Evolutionary conservation across 2,329 filamentous ascomycete genomes (phyloP).

Genomic region (Stenocarpella maydis): DNA sequence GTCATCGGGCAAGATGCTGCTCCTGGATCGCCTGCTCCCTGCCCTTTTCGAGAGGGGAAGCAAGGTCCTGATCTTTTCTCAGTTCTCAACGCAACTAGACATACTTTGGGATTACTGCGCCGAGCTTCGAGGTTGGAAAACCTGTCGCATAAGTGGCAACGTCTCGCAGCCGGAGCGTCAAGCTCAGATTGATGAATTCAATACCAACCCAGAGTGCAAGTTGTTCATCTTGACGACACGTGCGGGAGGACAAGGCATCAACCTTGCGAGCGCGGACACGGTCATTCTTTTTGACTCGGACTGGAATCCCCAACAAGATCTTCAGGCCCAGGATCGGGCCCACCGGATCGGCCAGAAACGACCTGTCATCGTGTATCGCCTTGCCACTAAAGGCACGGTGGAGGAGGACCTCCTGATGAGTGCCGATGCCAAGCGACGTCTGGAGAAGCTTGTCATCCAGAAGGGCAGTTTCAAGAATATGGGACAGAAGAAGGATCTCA

Average conservation of each 20-base stretch:
- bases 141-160: conserved; percentile 90
- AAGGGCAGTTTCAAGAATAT: conserved; percentile 85
- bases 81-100: conserved; percentile 94
- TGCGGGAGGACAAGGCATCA: conserved; percentile 94
- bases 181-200: conserved; percentile 77
- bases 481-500: conserved; percentile 64
- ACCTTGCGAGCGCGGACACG: conserved; percentile 88
- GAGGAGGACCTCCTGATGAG: conserved; percentile 87
- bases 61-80: conserved; percentile 95
- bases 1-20: conserved; percentile 92
- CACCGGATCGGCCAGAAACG: conserved; percentile 94
- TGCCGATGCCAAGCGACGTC: conserved; percentile 87
- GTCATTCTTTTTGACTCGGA: conserved; percentile 89
- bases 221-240: conserved; percentile 90
- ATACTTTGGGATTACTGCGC: conserved; percentile 87
- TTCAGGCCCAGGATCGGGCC: conserved; percentile 94
- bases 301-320: conserved; percentile 96
- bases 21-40: conserved; percentile 86
- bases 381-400: conserved; percentile 92
- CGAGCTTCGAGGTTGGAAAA: conserved; percentile 79
- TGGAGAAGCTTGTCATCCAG: conserved; percentile 95
- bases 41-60: conserved; percentile 77
- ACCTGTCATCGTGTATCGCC: conserved; percentile 91
- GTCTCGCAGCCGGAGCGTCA: conserved; percentile 78
- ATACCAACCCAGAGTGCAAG: conserved; percentile 68